Conservation (phyloP, 768 basidiomycete species). For the Cubamyces lactineus region DNA sequence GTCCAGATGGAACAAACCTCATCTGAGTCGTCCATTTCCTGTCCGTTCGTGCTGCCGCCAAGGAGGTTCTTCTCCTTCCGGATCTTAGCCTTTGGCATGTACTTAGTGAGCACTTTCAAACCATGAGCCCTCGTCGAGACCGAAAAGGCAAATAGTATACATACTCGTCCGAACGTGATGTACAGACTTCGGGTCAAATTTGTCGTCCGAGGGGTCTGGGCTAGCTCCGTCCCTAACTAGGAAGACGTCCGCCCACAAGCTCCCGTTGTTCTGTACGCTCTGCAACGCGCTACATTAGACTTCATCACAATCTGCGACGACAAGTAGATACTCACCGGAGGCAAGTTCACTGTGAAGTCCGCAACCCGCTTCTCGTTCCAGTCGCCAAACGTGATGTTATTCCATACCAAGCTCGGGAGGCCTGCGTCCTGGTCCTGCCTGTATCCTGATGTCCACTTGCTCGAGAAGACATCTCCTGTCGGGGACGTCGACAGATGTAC, state of each 20-base stretch:
- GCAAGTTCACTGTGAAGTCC: constrained; percentile 65
- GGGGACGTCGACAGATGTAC: constrained; percentile 74
- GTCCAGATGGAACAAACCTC: constrained; percentile 45
- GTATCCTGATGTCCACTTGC: constrained; percentile 54
- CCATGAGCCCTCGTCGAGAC: constrained; percentile 1
- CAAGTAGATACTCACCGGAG: constrained; percentile 51
- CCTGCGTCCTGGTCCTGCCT: constrained; percentile 51
- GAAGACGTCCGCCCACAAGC: constrained; percentile 84
- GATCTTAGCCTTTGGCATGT: constrained; percentile 68
- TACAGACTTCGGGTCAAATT: constrained; percentile 58
- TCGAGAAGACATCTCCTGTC: constrained; percentile 59
- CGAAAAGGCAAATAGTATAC: constrained; percentile 31
- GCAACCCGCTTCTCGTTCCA: constrained; percentile 64
- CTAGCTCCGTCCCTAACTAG: constrained; percentile 65
- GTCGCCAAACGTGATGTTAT: constrained; percentile 77
- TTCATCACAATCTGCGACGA: not conserved
- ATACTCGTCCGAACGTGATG: constrained; percentile 77
- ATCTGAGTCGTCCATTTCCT: constrained; percentile 45
- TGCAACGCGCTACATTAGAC: constrained; percentile 32
- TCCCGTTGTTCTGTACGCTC: constrained; percentile 78
- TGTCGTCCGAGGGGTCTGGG: constrained; percentile 60
- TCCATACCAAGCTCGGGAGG: constrained; percentile 75
- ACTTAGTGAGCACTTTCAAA: constrained; percentile 79
- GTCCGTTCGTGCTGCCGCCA: constrained; percentile 36
- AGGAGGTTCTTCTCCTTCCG: constrained; percentile 87